A percentile compares a stretch with the other conserved stretches of the same genome.
Evolutionary conservation across 192 early-diverging fungal species (phyloP).

Genomic region (Allomyces arbusculus): DNA sequence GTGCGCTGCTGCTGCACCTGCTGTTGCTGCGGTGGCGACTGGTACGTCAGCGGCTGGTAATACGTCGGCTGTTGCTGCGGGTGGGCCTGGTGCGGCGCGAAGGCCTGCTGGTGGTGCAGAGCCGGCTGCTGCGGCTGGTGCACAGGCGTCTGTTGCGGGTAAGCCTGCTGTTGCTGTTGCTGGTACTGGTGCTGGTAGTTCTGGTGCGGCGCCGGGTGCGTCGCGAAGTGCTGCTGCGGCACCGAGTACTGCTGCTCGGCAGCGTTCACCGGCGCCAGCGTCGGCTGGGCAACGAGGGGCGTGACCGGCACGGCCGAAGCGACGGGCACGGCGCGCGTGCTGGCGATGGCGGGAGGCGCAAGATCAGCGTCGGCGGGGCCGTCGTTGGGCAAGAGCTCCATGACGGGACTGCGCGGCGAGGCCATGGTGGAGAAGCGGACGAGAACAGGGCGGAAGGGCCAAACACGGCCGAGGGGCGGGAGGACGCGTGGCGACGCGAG

Average conservation of each 20-base stretch:
- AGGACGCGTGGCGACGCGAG: too few species aligned
- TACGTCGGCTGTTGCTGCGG: too few species aligned
- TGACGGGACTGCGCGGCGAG: too few species aligned
- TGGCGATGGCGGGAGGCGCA: not conserved
- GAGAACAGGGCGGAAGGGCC: too few species aligned
- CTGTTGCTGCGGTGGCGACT: too few species aligned
- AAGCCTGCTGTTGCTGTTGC: not conserved
- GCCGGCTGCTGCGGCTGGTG: not conserved
- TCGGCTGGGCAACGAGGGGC: not conserved
- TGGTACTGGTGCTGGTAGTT: not conserved
- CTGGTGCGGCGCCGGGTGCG: not conserved
- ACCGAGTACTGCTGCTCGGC: not conserved
- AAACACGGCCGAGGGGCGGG: too few species aligned
- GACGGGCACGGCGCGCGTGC: not conserved
- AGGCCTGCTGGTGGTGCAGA: too few species aligned
- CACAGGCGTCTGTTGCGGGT: not conserved
- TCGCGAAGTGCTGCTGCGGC: not conserved
- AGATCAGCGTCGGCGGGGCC: not conserved
- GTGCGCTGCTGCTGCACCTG: too few species aligned
- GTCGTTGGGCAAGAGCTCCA: not conserved
- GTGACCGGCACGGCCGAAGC: not conserved
- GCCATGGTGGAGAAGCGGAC: too few species aligned
- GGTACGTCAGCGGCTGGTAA: too few species aligned
- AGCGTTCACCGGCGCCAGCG: not conserved
- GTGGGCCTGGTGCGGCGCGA: too few species aligned